Conservation (phyloP, 768 basidiomycete species). For the Amanita fuliginea region DNA sequence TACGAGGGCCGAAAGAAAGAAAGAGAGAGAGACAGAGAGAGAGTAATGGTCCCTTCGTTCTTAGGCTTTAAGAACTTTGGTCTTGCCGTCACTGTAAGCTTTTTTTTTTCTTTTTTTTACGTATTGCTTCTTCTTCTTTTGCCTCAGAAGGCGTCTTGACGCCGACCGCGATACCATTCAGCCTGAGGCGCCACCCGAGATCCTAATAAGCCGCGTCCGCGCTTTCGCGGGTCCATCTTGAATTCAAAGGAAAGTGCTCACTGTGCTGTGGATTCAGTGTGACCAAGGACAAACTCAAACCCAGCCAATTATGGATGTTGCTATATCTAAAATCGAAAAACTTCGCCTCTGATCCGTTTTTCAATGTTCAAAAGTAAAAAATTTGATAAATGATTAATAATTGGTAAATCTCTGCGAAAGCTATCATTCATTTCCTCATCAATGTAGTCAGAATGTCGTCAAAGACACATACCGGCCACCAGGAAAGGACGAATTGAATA, state of each 20-base stretch:
- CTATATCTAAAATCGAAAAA: no score
- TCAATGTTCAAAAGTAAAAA: background rate
- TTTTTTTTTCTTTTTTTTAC: background rate
- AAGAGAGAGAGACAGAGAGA: background rate
- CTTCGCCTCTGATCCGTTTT: background rate
- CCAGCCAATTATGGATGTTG: no score
- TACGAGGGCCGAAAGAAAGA: background rate
- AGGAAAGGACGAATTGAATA: no score
- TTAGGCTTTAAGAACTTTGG: conserved; percentile 1
- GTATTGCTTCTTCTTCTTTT: background rate
- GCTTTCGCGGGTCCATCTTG: background rate
- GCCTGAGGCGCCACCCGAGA: background rate
- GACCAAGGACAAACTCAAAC: no score
- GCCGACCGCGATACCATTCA: background rate
- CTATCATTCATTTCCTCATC: no score
- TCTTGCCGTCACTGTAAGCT: background rate
- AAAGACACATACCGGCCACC: no score
- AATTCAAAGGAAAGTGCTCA: no score
- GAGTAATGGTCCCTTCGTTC: background rate
- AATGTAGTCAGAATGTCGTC: no score
- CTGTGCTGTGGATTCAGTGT: no score
- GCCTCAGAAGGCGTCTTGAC: background rate
- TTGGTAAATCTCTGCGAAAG: no score
- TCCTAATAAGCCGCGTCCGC: background rate
- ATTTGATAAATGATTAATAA: no score